phyloP scores from a whole-genome alignment of 2,329 filamentous ascomycete genomes.

The Aspergillus sergii region DNA sequence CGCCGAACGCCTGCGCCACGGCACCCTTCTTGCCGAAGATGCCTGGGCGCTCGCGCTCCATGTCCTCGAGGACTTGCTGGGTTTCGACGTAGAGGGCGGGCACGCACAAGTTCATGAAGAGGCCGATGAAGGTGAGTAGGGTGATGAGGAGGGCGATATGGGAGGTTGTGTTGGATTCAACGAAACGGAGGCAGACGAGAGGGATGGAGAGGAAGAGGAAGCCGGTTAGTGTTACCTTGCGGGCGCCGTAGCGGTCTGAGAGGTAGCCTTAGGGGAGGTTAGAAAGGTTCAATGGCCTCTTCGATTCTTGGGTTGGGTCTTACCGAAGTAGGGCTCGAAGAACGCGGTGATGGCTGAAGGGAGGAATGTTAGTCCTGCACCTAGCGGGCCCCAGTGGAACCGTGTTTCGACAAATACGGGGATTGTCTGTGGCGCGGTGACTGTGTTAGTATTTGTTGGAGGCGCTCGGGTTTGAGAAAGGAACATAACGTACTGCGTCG shows the following conservation, averaged over 20 bases:
- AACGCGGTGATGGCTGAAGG: conserved; percentile 64
- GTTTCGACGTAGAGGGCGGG: conserved; percentile 75
- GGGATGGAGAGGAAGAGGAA: conserved; percentile 63
- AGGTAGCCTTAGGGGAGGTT: conserved; percentile 23
- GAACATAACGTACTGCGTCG: conserved; percentile 41
- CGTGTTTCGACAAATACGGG: conserved; percentile 58
- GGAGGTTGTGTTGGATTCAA: conserved; percentile 56
- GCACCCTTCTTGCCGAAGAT: conserved; percentile 60
- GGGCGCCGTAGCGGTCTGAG: conserved; percentile 61
- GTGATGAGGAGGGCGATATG: conserved; percentile 68
- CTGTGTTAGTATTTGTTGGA: conserved; percentile 12
- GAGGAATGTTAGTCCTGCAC: conserved; percentile 61
- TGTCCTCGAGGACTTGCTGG: conserved; percentile 51
- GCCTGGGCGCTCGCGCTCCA: conserved; percentile 67
- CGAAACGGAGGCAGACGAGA: conserved; percentile 67
- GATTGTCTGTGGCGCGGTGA: conserved; percentile 32
- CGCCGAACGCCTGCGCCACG: conserved; percentile 67
- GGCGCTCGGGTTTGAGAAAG: conserved; percentile 18
- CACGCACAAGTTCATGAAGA: conserved; percentile 60
- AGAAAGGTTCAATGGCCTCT: not conserved
- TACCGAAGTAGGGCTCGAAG: conserved; percentile 58
- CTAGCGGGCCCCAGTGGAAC: conserved; percentile 60
- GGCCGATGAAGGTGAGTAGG: conserved; percentile 63
- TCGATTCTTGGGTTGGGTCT: not conserved
- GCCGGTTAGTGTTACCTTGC: conserved; percentile 58